Evolutionary conservation across 2,329 filamentous ascomycete genomes (phyloP), one percentile per base, ranked within the genome.

Genomic region (Monosporascus cannonballus): DNA sequence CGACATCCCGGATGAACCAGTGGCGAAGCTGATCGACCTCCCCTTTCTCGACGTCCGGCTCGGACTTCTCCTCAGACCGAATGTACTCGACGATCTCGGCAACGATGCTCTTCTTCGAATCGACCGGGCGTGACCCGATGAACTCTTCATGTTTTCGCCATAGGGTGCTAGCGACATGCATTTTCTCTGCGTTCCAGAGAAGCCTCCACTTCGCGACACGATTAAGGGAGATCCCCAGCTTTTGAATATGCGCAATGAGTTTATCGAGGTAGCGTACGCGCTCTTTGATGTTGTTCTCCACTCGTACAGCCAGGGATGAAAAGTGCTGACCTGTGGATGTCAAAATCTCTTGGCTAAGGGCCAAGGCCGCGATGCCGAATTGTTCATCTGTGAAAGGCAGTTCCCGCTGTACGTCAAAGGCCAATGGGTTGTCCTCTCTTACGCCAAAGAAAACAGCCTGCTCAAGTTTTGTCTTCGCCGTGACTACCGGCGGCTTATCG

Each of bases 401-500:
- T 51, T 85, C 83, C 39, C 81, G 76, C 57, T 83, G 81, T 44
- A 85, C 80, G 44, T 86, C 82, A 62, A 99, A 90, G 56, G 91
- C 85, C n/a, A 99, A 73, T n/a, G 93, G 88, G 62, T 91, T 97
- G 63, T 89, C 84, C 56, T 86, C 80, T 65, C 89, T 84, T 47
- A 83, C 84, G 2, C 92, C 92, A 66, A 90, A 97, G 71, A 96
- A 97, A 1, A 97, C 88, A 2, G 92, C 92, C 71, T 99, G 92
- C 65, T 96, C 90, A 41, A 99, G 79, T 70, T 94, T 96, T 71
- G 85, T 89, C 71, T 90, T 94, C 6, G 90, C 88, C 1, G 89
- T 92, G 17, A 96, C 81, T 59, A 76, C 71, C 1, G 82, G 83
- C 4, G 81, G 76, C 50, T 73, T 71, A 50, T 80, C 78, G 56